Evolutionary conservation across 768 basidiomycete genomes (phyloP).

Genomic region (Mycena capillaripes): DNA sequence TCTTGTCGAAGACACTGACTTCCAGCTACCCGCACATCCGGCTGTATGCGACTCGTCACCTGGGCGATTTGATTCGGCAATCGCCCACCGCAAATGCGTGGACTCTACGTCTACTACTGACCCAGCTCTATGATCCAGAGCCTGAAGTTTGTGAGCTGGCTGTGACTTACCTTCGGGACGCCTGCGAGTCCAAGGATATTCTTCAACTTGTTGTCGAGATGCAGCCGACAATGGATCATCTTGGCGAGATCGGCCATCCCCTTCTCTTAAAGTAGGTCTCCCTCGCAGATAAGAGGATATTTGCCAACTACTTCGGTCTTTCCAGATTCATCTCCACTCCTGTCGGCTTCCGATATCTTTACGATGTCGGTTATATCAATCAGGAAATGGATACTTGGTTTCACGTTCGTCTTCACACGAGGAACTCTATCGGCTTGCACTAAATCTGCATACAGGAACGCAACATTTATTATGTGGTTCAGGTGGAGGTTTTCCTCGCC

Average conservation of each 20-base stretch:
- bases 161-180: conserved; percentile 90
- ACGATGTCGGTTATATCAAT: conserved; percentile 93
- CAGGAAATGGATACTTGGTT: conserved; percentile 98
- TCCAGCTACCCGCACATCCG: conserved; percentile 95
- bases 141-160: conserved; percentile 93
- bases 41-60: conserved; percentile 88
- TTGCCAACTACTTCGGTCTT: not conserved
- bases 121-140: conserved; percentile 95
- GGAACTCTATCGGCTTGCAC: not conserved
- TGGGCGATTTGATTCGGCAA: conserved; percentile 84
- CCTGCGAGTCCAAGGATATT: conserved; percentile 86
- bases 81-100: conserved; percentile 80
- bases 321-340: conserved; percentile 94
- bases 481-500: conserved; percentile 93
- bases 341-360: conserved; percentile 92
- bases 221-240: conserved; percentile 95
- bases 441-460: conserved; percentile 75
- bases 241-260: conserved; percentile 93
- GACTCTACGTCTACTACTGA: conserved; percentile 92
- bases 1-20: conserved; percentile 94
- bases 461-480: conserved; percentile 93
- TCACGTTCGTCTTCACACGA: conserved; percentile 67
- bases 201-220: conserved; percentile 93
- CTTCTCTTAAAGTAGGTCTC: conserved; percentile 83
- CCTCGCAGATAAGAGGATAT: not conserved